Evolutionary conservation across 1,139 yeast genomes (phyloP), one percentile per base, ranked within the genome.

Genomic region (Debaryomyces sp.): DNA sequence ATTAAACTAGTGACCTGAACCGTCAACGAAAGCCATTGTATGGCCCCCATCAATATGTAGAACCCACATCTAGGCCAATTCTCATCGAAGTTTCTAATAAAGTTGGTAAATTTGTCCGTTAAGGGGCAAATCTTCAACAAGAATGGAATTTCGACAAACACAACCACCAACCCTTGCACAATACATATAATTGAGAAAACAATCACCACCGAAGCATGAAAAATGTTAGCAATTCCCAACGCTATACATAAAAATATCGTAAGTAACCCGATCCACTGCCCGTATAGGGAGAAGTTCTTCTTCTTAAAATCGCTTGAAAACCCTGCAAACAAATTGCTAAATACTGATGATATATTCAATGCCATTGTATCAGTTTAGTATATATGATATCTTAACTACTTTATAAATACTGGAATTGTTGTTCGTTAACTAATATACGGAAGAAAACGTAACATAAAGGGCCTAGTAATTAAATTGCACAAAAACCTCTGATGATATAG

Each of bases 101-200:
- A 76, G 48, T 59, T 64, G 78, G 77, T 70, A 59, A 94, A 90
- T 48, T 83, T 81, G 50, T 91, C 97, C 42, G 97, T 89, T 62
- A 95, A 80, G 24, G 99, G 97, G 68, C 98, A 94, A 44, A 94
- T 89, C 56, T 82, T 85, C 59, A 94, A 77, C 57, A 94, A 74
- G 66, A 94, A 91, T 43, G 98, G 98, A 35, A 94, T 77, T 70
- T 94, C 99, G 47, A 94, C 92, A 64, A 95, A 89, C 42, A 92
- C 73, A 43, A 94, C 82, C 10, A 92, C 72, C 47, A 90, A 70
- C 3, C 96, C 97, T 66, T 91, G 96, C 2, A 89, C 89, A 47
- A 84, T 85, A 63, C 90, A 82, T 52, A 94, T 80, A 55, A 91
- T 85, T 24, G 95, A 85, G 65, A 92, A 92, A 40, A 90, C 80